Conservation (phyloP, 2,329 filamentous ascomycete genomes). For the Neofusicoccum sp. region DNA sequence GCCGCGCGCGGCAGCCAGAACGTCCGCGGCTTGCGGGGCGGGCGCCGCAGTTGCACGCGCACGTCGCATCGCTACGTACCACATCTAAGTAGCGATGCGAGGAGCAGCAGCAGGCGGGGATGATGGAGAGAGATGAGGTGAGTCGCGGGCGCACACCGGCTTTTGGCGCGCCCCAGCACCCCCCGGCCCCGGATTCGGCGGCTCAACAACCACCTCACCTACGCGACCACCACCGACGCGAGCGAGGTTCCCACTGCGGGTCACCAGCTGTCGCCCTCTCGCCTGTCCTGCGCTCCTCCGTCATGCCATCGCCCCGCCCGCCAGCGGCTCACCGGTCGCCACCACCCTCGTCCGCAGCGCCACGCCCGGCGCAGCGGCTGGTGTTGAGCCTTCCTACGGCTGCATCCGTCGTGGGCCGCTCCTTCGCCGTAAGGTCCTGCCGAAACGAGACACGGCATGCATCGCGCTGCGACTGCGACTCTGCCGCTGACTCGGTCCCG, state of each 20-base stretch:
- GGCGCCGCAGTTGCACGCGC: background rate
- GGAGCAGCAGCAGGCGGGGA: background rate
- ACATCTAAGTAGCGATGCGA: background rate
- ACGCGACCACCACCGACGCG: background rate
- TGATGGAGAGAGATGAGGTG: background rate
- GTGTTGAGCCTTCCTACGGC: background rate
- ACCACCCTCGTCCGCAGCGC: background rate
- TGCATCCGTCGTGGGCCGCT: background rate
- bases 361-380: background rate
- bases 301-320: background rate
- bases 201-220: background rate
- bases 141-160: background rate
- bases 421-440: background rate
- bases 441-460: background rate
- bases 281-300: background rate
- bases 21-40: background rate
- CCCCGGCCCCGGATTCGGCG: slow-evolving; percentile 5
- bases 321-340: background rate
- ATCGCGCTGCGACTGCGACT: background rate
- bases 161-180: background rate
- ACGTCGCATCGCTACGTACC: background rate
- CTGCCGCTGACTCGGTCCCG: background rate
- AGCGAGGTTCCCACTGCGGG: background rate
- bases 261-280: background rate
- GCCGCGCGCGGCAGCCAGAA: background rate